phyloP scores from a whole-genome alignment of 805 yeast species.

The Wickerhamomyces bovis region DNA sequence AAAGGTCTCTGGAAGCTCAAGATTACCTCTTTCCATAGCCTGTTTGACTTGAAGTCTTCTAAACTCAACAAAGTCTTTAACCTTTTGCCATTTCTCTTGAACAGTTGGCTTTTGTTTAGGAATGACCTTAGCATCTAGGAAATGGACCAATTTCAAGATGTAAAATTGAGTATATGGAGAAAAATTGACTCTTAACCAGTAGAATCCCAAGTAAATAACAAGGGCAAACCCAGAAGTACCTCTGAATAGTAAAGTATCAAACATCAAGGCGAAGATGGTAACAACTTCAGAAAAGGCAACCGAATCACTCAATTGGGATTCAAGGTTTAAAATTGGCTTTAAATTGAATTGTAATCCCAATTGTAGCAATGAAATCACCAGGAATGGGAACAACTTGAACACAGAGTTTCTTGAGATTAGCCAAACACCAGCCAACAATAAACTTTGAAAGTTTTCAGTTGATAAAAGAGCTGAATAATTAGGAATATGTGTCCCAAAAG shows the following conservation, averaged over 20 bases:
- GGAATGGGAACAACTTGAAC: constrained; percentile 59
- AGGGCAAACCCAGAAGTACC: constrained; percentile 68
- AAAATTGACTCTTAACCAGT: constrained; percentile 66
- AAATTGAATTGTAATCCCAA: constrained; percentile 37
- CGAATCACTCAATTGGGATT: constrained; percentile 34
- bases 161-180: constrained; percentile 34
- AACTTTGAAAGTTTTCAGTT: constrained; percentile 70
- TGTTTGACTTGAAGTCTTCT: constrained; percentile 33
- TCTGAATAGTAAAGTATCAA: constrained; percentile 57
- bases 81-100: constrained; percentile 31
- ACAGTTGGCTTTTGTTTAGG: constrained; percentile 23
- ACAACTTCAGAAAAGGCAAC: constrained; percentile 58
- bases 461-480: constrained; percentile 58
- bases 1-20: neutral
- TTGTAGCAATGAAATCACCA: constrained; percentile 53
- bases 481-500: constrained; percentile 57
- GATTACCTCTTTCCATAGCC: constrained; percentile 8
- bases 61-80: constrained; percentile 35
- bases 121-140: constrained; percentile 29
- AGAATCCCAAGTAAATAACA: constrained; percentile 48
- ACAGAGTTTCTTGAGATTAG: constrained; percentile 55
- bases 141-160: constrained; percentile 24
- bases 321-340: constrained; percentile 32
- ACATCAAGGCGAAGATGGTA: constrained; percentile 43
- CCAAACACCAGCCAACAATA: constrained; percentile 53